Base-by-base conservation (phyloP, 768 basidiomycete species). In the Leucosporidium creatinivorum region DNA sequence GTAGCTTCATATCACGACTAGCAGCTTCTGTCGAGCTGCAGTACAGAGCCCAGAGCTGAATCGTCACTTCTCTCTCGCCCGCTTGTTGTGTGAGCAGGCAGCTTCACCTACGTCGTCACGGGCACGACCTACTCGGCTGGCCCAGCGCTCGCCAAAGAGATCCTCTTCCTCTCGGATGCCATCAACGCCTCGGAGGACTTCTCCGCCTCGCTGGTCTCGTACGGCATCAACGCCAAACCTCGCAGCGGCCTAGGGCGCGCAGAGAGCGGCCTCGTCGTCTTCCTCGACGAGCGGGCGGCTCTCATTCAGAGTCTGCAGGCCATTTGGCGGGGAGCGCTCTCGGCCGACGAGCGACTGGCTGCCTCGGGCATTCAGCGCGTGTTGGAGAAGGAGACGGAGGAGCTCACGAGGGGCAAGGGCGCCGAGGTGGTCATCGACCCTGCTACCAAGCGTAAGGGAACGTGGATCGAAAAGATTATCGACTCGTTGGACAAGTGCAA, bases 161-260 rank as follows among this genome's bases (percentile, higher is more conserved):
- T 92, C 63, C 77, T 89, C 63, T 89, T 90, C 78, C 84, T 93
- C 63, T 85, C 92, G 0, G 85, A 88, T 75, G 85, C 89, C 63
- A 86, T 96, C 62, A 82, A 85, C 73, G 85, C 85, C 71, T 93
- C 92, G 18, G 92, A 94, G 79, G 85, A 86, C 73, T 86, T 89
- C 77, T 79, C 86, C 60, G 89, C 91, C 6, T 67, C 69, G 5
- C 66, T 76, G 25, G 72, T 76, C 69, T 70, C 60, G 18, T 81
- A 81, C 26, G 83, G 91, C 23, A 80, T 91, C 56, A 79, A 83
- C 26, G 81, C 87, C 51, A 86, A 86, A 79, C 73, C 90, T 87
- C 81, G 91, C 23, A 57, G 73, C 13, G 63, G 62, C 12, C 80
- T 83, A 23, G 77, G 78, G 28, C 49, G 65, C 4, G 57, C 66